These are phyloP conservation scores for Yarrowia osloensis DNA, from an alignment of 805 yeast species.

Conservation along the genomic window DNA sequence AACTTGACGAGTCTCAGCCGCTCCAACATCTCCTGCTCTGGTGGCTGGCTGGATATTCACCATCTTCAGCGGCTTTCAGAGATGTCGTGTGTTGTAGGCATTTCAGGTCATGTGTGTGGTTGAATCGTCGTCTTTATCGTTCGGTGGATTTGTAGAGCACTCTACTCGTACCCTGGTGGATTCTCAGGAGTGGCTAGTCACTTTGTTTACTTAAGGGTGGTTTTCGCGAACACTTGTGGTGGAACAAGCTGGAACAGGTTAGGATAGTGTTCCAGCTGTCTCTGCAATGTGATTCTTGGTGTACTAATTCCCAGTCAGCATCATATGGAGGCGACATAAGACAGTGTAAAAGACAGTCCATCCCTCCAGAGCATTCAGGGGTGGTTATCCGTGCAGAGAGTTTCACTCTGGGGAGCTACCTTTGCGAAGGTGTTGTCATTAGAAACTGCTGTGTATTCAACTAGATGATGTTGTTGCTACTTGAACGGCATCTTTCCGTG, in stretches of 20 bases:
- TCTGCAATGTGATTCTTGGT: neutral
- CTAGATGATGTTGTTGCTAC: too few species aligned
- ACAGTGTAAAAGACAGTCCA: neutral
- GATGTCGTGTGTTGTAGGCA: neutral
- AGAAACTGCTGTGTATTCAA: neutral
- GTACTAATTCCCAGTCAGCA: neutral
- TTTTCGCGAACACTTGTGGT: neutral
- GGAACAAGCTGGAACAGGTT: neutral
- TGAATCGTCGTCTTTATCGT: neutral
- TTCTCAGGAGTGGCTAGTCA: neutral
- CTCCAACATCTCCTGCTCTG: neutral
- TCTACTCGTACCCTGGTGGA: neutral
- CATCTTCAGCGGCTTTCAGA: neutral
- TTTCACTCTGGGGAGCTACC: neutral
- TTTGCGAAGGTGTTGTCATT: too few species aligned
- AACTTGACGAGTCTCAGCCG: neutral
- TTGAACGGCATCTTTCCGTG: neutral
- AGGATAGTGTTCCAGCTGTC: neutral
- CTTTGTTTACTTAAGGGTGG: neutral
- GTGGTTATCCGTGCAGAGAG: neutral
- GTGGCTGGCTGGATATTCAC: neutral
- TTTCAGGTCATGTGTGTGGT: neutral
- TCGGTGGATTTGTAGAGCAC: neutral
- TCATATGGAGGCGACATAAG: neutral
- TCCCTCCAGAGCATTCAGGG: neutral